These are phyloP conservation scores for Naganishia randhawae DNA, from an alignment of 768 basidiomycete species.

Conservation along the genomic window DNA sequence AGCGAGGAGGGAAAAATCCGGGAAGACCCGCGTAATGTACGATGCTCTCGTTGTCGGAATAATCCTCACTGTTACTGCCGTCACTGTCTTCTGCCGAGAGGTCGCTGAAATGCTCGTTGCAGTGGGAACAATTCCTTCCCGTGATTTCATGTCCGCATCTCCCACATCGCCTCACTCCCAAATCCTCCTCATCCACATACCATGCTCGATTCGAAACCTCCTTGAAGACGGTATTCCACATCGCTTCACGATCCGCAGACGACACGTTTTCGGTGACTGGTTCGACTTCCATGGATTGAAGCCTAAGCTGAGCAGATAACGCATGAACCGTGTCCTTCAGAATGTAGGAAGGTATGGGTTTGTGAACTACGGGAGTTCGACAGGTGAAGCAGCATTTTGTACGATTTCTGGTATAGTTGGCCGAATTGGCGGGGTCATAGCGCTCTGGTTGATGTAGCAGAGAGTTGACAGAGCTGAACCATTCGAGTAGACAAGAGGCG, in stretches of 20 bases:
- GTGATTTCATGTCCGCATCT: conserved; percentile 27
- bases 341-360: conserved; percentile 25
- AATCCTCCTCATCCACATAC: conserved; percentile 22
- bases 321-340: conserved; percentile 22
- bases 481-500: conserved; percentile 25
- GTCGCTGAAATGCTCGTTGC: conserved; percentile 28
- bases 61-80: not conserved
- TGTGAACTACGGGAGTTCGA: conserved; percentile 18
- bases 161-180: conserved; percentile 18
- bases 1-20: not conserved
- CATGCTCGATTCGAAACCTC: conserved; percentile 11
- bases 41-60: not conserved
- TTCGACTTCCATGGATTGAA: not conserved
- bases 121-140: conserved; percentile 19
- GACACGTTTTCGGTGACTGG: not conserved
- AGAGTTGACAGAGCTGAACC: conserved; percentile 29
- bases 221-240: conserved; percentile 27
- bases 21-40: not conserved
- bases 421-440: not conserved
- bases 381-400: conserved; percentile 28
- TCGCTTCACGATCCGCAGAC: conserved; percentile 8
- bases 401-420: not conserved
- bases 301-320: not conserved
- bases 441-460: conserved; percentile 6
- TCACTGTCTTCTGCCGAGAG: not conserved